Evolutionary conservation across 192 early-diverging fungal species (phyloP), one percentile per base, ranked within the genome.

Genomic region (Geranomyces variabilis): DNA sequence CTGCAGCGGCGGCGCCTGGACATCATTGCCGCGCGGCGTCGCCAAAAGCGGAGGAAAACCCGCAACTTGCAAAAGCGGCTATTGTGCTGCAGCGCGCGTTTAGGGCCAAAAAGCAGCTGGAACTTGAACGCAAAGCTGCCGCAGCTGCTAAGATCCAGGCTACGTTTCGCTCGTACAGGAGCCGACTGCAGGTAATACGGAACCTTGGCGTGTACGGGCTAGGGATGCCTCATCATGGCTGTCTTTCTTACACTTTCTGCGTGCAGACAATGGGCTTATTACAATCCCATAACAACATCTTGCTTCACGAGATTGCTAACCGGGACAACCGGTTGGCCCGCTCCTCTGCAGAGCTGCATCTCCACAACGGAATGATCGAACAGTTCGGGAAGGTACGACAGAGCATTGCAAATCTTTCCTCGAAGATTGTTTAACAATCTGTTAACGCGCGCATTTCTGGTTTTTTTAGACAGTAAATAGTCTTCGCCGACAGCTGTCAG

Each of bases 111-210:
- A 60, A 34, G 58, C 29, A 60, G 58, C 17, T 53, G 17, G 29
- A 30, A 36, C 4, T 17, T 1, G 36, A 58, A 2, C 26, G 26
- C 36, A 41, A 41, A 41, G 36, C 36, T 41, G 36, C 36, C 0
- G 73, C 73, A 5, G 73, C 73, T 0, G 49, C 36, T 13, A 75
- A 75, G 46, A 51, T 75, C 41, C 73, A 75, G 41, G 66, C 65
- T 14, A 57, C 66, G 10, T 67, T 59, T 33, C 73, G 73, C 22
- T 29, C 33, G 21, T 69, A 61, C 46, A 45, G 10, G 14, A 43
- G 17, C 19, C 31, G 73, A 44, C 46, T 51, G 48, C 24, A 69
- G 66, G 73, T 75, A 53, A 51, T 17, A 17, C 22, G 48, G 10
- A 19, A 28, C 31, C 29, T 5, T 4, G 58, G 29, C 3, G 3